Percentiles rank a stretch among this genome's conserved stretches.
phyloP scores from a whole-genome alignment of 306 rosid genomes.

The Quercus suber region DNA sequence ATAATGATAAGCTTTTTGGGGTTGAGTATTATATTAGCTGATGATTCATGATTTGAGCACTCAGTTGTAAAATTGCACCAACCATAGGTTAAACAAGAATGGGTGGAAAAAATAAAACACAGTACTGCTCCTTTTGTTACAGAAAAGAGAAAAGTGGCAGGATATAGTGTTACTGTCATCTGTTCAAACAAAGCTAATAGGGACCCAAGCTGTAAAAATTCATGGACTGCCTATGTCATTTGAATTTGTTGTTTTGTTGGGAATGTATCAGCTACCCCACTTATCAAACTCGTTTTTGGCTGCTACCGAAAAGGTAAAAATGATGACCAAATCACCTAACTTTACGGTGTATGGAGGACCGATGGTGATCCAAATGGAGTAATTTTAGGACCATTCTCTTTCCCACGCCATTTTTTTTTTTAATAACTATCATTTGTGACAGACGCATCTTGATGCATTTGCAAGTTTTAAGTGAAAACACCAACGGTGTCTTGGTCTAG shows the following conservation, averaged over 20 bases:
- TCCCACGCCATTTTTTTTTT: too few species aligned
- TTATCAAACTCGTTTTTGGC: constrained; percentile 19
- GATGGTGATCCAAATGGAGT: background rate
- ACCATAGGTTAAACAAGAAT: background rate
- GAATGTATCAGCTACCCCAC: constrained; percentile 4
- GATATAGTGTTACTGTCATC: background rate
- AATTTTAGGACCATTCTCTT: too few species aligned
- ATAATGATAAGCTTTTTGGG: constrained; percentile 9
- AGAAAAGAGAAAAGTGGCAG: too few species aligned
- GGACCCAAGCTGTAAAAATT: background rate
- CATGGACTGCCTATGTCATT: background rate
- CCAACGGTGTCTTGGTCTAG: too few species aligned
- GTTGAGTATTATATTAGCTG: background rate
- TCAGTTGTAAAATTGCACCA: background rate
- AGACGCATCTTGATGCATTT: too few species aligned
- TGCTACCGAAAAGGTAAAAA: background rate
- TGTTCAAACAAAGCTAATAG: background rate
- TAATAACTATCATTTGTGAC: too few species aligned
- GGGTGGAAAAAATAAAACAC: background rate
- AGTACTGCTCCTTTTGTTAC: too few species aligned
- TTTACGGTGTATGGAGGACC: background rate
- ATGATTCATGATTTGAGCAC: background rate
- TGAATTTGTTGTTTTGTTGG: background rate
- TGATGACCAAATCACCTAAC: constrained; percentile 3
- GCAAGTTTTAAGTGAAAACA: fast-evolving